phyloP scores from a whole-genome alignment of 192 early-diverging fungal species.

The Paraglomus brasilianum region DNA sequence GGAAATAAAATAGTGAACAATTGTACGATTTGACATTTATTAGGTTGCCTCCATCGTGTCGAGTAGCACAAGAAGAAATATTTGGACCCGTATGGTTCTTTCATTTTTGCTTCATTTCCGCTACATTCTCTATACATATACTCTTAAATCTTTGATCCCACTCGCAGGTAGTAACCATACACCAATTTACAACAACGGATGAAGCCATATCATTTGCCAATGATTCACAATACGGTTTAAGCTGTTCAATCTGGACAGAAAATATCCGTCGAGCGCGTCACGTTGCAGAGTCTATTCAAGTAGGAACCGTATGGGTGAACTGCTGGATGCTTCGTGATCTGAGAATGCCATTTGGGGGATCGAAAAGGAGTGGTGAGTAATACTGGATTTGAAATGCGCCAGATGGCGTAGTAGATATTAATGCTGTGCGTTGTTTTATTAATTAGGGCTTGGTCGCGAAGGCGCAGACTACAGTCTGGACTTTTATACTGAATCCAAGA shows the following conservation, averaged over 20 bases:
- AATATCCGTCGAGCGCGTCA: constrained; percentile 58
- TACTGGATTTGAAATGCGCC: not conserved
- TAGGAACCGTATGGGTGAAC: constrained; percentile 80
- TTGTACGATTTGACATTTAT: not conserved
- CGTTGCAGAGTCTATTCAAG: constrained; percentile 60
- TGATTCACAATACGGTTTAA: constrained; percentile 66
- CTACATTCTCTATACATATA: not conserved
- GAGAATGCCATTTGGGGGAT: constrained; percentile 78
- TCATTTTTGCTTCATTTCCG: not conserved
- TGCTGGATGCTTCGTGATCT: constrained; percentile 72
- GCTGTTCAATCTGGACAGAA: constrained; percentile 69
- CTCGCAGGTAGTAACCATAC: constrained; percentile 57
- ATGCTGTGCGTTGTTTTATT: constrained; percentile 4
- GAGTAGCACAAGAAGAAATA: constrained; percentile 71
- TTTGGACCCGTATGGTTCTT: constrained; percentile 64
- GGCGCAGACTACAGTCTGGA: constrained; percentile 62
- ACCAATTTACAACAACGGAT: constrained; percentile 71
- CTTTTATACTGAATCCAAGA: constrained; percentile 66
- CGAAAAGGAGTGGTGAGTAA: constrained; percentile 54
- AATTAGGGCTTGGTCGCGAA: constrained; percentile 58
- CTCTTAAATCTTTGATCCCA: no score
- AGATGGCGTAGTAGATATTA: not conserved
- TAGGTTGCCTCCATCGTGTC: constrained; percentile 39
- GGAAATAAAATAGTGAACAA: not conserved
- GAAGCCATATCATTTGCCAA: constrained; percentile 70